phyloP scores from a whole-genome alignment of 2,329 filamentous ascomycete species.

The Trichoderma pleuroti region DNA sequence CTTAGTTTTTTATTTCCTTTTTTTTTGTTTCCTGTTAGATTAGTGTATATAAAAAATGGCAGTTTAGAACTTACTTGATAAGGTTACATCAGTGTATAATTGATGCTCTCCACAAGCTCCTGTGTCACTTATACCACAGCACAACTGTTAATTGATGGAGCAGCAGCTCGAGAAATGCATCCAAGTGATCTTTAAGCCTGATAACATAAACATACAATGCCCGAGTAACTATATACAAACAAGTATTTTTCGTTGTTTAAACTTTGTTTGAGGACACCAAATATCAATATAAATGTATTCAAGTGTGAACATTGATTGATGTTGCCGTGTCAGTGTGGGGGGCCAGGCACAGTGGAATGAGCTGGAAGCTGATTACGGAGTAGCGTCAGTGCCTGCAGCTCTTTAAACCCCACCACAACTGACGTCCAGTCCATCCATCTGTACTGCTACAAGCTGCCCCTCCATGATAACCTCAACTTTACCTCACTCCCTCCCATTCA shows the following conservation, averaged over 20 bases:
- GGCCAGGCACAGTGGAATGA: neutral
- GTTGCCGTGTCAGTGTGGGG: neutral
- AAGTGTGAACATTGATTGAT: too few relatives aligned
- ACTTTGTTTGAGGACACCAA: neutral
- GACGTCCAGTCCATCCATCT: neutral
- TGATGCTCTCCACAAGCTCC: neutral
- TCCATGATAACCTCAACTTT: conserved; percentile 13
- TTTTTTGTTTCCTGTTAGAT: neutral
- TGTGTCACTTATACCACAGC: neutral
- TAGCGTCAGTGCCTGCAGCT: neutral
- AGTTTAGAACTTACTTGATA: neutral
- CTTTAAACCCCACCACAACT: neutral
- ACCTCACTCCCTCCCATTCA: too few relatives aligned
- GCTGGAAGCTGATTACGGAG: neutral
- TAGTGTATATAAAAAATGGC: neutral
- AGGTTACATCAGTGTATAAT: neutral
- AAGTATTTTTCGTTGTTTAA: neutral
- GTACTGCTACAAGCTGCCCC: neutral
- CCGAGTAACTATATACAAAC: neutral
- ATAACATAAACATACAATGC: too few relatives aligned
- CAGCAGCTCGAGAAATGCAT: neutral
- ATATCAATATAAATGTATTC: too few relatives aligned
- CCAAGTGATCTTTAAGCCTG: too few relatives aligned
- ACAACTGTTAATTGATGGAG: neutral
- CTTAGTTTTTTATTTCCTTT: neutral